Percentiles rank a stretch among this genome's conserved stretches.
Conservation (phyloP, 129 eudicot genomes). For the Arctium lappa region DNA sequence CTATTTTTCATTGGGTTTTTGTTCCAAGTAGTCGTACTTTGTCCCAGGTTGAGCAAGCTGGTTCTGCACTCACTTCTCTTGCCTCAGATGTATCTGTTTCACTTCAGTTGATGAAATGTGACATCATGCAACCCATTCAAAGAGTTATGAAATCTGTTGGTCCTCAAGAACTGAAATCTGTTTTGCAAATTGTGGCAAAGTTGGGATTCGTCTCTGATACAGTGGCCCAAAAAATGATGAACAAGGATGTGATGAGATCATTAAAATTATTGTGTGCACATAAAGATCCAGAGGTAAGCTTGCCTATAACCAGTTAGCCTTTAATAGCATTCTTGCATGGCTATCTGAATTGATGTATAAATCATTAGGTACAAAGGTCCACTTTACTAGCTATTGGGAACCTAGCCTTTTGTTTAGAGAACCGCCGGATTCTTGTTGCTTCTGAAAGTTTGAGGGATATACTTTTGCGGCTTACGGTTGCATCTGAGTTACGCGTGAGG, state of each 20-base stretch:
- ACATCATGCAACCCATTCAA: constrained; percentile 89
- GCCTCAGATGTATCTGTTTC: constrained; percentile 82
- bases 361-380: constrained; percentile 63
- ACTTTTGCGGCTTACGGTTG: constrained; percentile 60
- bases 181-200: constrained; percentile 73
- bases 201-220: constrained; percentile 77
- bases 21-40: constrained; percentile 16
- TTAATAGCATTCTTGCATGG: neutral
- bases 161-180: constrained; percentile 79
- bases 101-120: constrained; percentile 84
- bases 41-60: constrained; percentile 91
- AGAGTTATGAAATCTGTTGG: constrained; percentile 62
- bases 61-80: constrained; percentile 89
- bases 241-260: constrained; percentile 73
- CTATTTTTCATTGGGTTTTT: neutral
- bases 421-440: constrained; percentile 67
- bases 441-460: constrained; percentile 82
- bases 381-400: constrained; percentile 77
- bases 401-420: constrained; percentile 69
- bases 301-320: neutral
- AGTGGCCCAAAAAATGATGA: constrained; percentile 84
- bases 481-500: constrained; percentile 61
- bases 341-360: neutral
- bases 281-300: constrained; percentile 73
- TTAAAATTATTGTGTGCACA: constrained; percentile 73